Percentiles rank a stretch among this genome's conserved stretches.
Conservation (phyloP, 148 eudicot species). For the Vaccinium darrowii region DNA sequence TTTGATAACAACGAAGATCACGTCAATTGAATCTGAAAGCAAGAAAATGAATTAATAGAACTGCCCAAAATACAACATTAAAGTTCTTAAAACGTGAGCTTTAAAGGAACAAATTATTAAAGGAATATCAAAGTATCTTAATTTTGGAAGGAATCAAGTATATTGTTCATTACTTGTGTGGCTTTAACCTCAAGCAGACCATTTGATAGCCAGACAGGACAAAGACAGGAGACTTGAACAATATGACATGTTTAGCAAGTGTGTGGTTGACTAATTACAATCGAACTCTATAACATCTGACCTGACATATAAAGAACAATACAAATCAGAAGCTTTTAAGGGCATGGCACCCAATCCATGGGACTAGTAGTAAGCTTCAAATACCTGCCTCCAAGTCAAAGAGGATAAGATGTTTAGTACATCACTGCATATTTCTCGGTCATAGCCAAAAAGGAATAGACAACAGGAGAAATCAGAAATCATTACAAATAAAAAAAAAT, state of each 20-base stretch:
- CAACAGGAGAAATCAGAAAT: background rate
- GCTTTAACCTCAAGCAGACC: background rate
- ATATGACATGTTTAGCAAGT: background rate
- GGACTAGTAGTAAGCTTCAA: background rate
- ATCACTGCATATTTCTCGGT: background rate
- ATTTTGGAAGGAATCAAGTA: background rate
- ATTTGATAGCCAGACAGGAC: background rate
- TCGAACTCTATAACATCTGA: background rate
- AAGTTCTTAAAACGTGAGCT: background rate
- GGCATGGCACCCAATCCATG: conserved; percentile 1
- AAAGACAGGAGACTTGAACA: background rate
- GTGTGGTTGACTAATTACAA: background rate
- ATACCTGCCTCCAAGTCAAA: background rate
- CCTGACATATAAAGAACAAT: background rate
- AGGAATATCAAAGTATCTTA: background rate
- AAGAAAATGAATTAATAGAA: background rate
- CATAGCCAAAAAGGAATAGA: background rate
- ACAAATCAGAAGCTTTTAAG: background rate
- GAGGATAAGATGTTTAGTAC: background rate
- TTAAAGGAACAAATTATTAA: background rate
- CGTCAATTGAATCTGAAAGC: background rate
- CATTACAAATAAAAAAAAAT: too few relatives aligned
- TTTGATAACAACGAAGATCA: conserved; percentile 24
- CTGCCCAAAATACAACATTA: background rate
- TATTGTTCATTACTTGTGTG: background rate